Conservation (phyloP, 805 yeast genomes). For the Komagataella pastoris region DNA sequence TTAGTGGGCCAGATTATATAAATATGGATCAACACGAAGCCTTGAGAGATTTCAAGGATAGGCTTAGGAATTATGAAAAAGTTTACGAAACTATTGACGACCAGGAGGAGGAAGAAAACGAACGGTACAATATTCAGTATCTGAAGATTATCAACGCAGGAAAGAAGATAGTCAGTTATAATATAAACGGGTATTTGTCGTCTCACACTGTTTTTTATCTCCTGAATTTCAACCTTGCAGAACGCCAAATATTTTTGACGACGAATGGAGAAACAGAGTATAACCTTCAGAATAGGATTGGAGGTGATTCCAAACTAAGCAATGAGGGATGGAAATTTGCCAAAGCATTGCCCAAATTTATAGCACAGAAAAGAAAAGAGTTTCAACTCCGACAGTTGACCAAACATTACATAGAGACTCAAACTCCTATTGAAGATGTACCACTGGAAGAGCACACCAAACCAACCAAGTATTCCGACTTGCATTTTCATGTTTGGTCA, state of each 20-base stretch:
- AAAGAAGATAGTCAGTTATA: conserved; percentile 39
- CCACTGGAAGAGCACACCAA: conserved; percentile 6
- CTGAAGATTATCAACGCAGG: conserved; percentile 55
- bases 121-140: conserved; percentile 36
- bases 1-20: conserved; percentile 87
- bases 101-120: conserved; percentile 24
- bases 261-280: conserved; percentile 19
- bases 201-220: conserved; percentile 44
- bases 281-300: conserved; percentile 13
- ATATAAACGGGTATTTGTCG: conserved; percentile 43
- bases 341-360: conserved; percentile 19
- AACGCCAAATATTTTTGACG: conserved; percentile 23
- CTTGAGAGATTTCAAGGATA: conserved; percentile 64
- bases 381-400: conserved; percentile 19
- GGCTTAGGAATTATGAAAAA: conserved; percentile 72
- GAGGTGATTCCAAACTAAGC: conserved; percentile 19
- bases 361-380: conserved; percentile 18
- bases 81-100: conserved; percentile 89
- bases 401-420: conserved; percentile 15
- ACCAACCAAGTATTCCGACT: conserved; percentile 10
- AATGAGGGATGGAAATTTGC: conserved; percentile 18
- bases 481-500: conserved; percentile 19
- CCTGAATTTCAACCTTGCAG: conserved; percentile 24
- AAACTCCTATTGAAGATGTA: conserved; percentile 10
- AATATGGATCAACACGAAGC: conserved; percentile 77